These are phyloP conservation scores for Penicillium decumbens DNA, from an alignment of 2,329 filamentous ascomycete species.

Conservation along the genomic window DNA sequence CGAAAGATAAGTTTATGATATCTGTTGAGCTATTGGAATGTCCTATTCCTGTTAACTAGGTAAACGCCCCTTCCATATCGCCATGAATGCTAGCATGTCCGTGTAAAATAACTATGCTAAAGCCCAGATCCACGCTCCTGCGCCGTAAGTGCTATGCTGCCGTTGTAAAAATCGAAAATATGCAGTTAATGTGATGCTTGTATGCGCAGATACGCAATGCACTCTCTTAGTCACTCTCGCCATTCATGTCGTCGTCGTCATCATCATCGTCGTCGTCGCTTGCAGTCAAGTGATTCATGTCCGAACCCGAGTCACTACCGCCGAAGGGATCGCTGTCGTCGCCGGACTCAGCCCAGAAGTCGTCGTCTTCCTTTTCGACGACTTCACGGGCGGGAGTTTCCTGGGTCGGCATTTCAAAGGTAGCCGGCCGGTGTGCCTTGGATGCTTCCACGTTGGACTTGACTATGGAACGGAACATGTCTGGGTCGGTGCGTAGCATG, in stretches of 20 bases:
- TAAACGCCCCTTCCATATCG: neutral
- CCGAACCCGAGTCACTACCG: conserved; percentile 59
- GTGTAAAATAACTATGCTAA: neutral
- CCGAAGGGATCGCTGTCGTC: conserved; percentile 70
- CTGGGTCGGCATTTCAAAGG: conserved; percentile 75
- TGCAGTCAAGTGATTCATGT: conserved; percentile 38
- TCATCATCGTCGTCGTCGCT: conserved; percentile 56
- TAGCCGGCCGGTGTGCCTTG: conserved; percentile 72
- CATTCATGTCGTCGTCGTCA: conserved; percentile 17
- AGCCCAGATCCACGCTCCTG: neutral
- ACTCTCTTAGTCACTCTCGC: neutral
- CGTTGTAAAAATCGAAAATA: neutral
- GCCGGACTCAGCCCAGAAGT: conserved; percentile 76
- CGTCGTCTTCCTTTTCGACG: conserved; percentile 65
- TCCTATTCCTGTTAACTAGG: neutral
- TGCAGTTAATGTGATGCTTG: neutral
- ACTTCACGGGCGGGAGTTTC: conserved; percentile 55
- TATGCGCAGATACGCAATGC: neutral
- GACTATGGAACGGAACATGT: conserved; percentile 66
- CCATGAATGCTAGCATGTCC: neutral
- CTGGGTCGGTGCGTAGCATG: conserved; percentile 69
- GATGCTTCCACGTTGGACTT: conserved; percentile 66
- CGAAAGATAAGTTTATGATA: neutral
- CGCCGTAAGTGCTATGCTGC: neutral
- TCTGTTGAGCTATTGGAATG: neutral